phyloP scores from a whole-genome alignment of 352 stramenopile species.

The Globisporangium paroecandrum region DNA sequence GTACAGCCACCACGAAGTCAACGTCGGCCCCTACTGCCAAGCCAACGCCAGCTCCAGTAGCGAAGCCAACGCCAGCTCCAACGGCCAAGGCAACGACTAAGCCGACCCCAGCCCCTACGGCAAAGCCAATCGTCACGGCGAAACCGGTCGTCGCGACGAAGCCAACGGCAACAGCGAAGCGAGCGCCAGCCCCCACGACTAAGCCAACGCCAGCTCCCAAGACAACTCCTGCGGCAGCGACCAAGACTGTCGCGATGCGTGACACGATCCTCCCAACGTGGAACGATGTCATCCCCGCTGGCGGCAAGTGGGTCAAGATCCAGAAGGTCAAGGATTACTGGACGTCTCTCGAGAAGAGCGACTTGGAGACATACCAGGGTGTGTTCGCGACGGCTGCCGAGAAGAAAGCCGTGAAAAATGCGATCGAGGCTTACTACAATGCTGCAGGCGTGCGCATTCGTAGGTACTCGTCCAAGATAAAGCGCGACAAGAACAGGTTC shows the following conservation, averaged over 20 bases:
- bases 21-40: not conserved
- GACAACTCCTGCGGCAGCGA: not conserved
- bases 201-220: not conserved
- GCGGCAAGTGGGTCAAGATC: not conserved
- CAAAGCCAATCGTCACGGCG: no score
- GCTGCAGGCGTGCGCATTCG: not conserved
- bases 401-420: not conserved
- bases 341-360: not conserved
- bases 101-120: no score
- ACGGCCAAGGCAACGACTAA: no score
- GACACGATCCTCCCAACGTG: not conserved
- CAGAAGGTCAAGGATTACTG: slow-evolving; percentile 1
- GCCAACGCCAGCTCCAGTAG: not conserved
- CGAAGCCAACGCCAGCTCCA: not conserved
- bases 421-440: not conserved
- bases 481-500: not conserved
- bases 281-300: not conserved
- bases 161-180: no score
- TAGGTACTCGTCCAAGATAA: not conserved
- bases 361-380: not conserved
- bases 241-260: not conserved
- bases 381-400: not conserved
- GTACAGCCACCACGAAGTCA: not conserved
- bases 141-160: no score
- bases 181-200: no score